Evolutionary conservation across 805 yeast genomes (phyloP), one percentile per base, ranked within the genome.

Genomic region (Candida railenensis): DNA sequence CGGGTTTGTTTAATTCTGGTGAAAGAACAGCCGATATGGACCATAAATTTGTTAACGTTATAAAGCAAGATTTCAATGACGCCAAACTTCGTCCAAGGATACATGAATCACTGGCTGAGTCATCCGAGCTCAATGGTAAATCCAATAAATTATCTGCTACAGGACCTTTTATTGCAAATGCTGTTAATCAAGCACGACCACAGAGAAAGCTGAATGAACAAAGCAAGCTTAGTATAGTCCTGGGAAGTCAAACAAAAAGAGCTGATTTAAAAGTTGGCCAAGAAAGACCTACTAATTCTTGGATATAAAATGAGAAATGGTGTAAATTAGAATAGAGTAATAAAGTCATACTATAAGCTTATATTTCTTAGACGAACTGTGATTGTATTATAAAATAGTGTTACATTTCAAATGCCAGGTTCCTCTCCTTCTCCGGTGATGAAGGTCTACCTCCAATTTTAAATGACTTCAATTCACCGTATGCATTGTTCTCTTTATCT

Each of bases 1-100:
- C 89, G 0, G 91, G 91, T 1, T 61, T 85, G 18, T 84, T 77
- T 63, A 75, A 78, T 44, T 76, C 74, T 12, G 83, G 83, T 5
- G 63, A 63, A 39, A 50, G 61, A 37, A 15, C 43, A 7, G 39
- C 46, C 3, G 48, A 44, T 4, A 52, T 45, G 41, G 55, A 50
- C 16, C 47, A 46, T 7, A 45, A 47, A 22, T 50, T 61, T 28
- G 62, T 62, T 9, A 54, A 58, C 37, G 62, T 63, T 3, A 38
- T 63, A 7, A 46, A 50, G n/a, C 65, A 63, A 38, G 69, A 63
- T 44, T 46, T 48, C 2, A 46, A 46, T 11, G 74, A 69, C 40
- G 30, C 49, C n/a, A 63, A 55, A 42, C 57, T 67, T 22, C 57
- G 58, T 32, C 73, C 69, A 2, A 47, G 50, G 7, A 47, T 58